Percentiles rank a stretch among this genome's conserved stretches.
Evolutionary conservation across 2,329 filamentous ascomycete genomes (phyloP).

Genomic region (Blumeriella jaapii): DNA sequence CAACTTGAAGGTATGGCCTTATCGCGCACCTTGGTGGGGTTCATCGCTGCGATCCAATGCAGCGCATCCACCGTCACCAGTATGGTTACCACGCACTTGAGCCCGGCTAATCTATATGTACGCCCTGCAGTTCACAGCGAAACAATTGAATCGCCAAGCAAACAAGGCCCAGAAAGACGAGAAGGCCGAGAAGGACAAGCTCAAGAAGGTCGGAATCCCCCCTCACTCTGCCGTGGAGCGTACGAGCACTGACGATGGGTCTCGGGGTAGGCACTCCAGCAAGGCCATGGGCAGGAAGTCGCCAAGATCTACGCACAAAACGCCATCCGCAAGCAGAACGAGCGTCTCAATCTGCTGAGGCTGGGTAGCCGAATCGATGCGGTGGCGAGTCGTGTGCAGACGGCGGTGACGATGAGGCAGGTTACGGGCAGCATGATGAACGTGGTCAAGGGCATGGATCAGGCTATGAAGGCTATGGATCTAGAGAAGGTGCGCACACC

Average conservation of each 20-base stretch:
- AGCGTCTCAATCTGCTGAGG: conserved; percentile 46
- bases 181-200: conserved; percentile 46
- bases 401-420: conserved; percentile 49
- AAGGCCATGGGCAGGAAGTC: conserved; percentile 47
- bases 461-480: conserved; percentile 52
- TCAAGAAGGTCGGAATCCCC: conserved; percentile 39
- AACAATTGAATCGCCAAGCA: conserved; percentile 50
- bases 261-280: conserved; percentile 40
- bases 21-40: conserved; percentile 8
- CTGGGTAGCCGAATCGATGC: conserved; percentile 48
- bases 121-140: conserved; percentile 41
- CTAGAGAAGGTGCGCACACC: conserved; percentile 39
- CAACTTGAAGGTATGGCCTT: conserved; percentile 42
- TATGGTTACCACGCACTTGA: too few relatives aligned
- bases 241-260: background rate
- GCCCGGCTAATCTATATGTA: conserved; percentile 4
- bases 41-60: background rate
- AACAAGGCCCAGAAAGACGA: conserved; percentile 51
- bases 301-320: conserved; percentile 53
- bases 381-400: conserved; percentile 47
- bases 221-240: background rate
- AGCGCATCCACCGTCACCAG: too few relatives aligned
- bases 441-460: conserved; percentile 49
- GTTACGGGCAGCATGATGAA: conserved; percentile 51
- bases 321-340: conserved; percentile 51